Evolutionary conservation across 352 stramenopile species (phyloP).

Genomic region (Detonula confervacea): DNA sequence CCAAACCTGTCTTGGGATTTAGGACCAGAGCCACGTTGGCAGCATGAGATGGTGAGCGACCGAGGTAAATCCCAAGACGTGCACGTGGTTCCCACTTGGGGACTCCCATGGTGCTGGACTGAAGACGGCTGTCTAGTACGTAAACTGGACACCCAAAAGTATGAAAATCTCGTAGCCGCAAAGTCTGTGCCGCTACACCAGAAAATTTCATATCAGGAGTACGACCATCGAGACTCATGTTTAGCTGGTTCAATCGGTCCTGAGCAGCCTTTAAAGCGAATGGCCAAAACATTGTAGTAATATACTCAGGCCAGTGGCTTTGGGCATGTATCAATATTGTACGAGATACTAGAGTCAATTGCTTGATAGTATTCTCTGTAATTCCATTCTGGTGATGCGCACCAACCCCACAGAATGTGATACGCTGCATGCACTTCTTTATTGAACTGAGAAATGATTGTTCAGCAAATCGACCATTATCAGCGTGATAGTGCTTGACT

Average conservation of each 20-base stretch:
- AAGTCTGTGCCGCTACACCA: not conserved
- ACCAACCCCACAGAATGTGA: no score
- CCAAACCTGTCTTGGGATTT: conserved; percentile 44
- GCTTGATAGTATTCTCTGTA: conserved; percentile 43
- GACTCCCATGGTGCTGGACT: conserved; percentile 7
- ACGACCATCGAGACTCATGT: conserved; percentile 3
- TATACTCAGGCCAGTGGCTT: conserved; percentile 37
- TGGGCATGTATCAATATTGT: conserved; percentile 49
- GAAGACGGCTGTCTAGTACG: conserved; percentile 17
- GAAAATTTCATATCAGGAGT: conserved; percentile 41
- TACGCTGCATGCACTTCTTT: no score
- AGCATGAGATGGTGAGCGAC: conserved; percentile 35
- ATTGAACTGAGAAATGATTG: conserved; percentile 11
- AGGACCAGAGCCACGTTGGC: conserved; percentile 42
- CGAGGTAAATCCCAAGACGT: conserved; percentile 50
- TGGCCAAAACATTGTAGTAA: conserved; percentile 53
- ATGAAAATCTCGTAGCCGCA: conserved; percentile 18
- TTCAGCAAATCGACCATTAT: conserved; percentile 48
- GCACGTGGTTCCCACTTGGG: conserved; percentile 39
- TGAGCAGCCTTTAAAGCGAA: conserved; percentile 42
- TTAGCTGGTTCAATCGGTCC: conserved; percentile 30
- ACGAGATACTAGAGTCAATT: conserved; percentile 45
- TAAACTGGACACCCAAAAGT: conserved; percentile 37
- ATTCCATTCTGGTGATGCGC: no score
- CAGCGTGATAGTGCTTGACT: conserved; percentile 40